Percentiles rank a stretch among this genome's conserved stretches.
phyloP scores from a whole-genome alignment of 1,284 basidiomycete species.

The Cutaneotrichosporon mucoides region DNA sequence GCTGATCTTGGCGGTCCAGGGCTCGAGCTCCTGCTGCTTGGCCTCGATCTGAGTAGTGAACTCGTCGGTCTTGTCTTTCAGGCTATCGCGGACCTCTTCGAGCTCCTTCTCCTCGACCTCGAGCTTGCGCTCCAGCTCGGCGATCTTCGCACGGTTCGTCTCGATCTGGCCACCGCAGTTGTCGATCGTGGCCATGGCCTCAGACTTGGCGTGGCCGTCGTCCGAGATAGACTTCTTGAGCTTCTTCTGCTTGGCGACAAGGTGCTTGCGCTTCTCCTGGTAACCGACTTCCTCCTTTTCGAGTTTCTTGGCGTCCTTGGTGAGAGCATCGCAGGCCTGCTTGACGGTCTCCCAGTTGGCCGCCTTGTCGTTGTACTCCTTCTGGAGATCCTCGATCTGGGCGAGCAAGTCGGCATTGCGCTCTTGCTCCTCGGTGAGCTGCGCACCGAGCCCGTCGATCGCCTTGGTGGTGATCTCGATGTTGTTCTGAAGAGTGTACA shows the following conservation, averaged over 20 bases:
- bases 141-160: slow-evolving; percentile 64
- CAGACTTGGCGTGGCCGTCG: slow-evolving; percentile 65
- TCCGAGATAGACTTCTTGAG: slow-evolving; percentile 77
- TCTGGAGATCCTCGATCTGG: slow-evolving; percentile 63
- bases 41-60: slow-evolving; percentile 90
- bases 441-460: slow-evolving; percentile 57
- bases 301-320: slow-evolving; percentile 70
- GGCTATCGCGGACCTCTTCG: slow-evolving; percentile 78
- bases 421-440: slow-evolving; percentile 63
- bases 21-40: slow-evolving; percentile 91
- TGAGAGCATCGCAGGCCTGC: slow-evolving; percentile 64
- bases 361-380: slow-evolving; percentile 65
- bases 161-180: slow-evolving; percentile 71
- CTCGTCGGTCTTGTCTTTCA: slow-evolving; percentile 93
- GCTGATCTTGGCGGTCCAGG: slow-evolving; percentile 89
- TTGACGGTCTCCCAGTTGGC: slow-evolving; percentile 73
- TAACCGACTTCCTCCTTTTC: slow-evolving; percentile 84
- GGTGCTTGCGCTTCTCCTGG: slow-evolving; percentile 83
- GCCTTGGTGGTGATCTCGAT: slow-evolving; percentile 59
- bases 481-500: slow-evolving; percentile 65
- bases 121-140: slow-evolving; percentile 69
- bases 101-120: slow-evolving; percentile 76
- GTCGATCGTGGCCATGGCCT: slow-evolving; percentile 65
- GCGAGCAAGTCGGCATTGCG: slow-evolving; percentile 71
- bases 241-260: slow-evolving; percentile 80